Base-by-base conservation (phyloP, 2,329 filamentous ascomycete genomes). In the Dactylellina sp. region DNA sequence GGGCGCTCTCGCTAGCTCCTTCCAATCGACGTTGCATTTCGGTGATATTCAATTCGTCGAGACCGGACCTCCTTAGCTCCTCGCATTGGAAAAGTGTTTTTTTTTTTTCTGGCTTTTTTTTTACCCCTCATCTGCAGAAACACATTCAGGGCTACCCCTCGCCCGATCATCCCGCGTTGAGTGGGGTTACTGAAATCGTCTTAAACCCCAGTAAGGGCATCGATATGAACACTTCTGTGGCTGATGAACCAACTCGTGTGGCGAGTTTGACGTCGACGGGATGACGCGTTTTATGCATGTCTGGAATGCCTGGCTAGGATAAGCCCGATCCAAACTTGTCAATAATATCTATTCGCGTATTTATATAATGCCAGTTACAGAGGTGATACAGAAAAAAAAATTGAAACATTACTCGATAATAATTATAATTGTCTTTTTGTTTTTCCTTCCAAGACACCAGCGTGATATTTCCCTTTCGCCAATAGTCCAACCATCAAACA, bases 221-320 rank as follows among this genome's bases (percentile, higher is more conserved):
- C 46, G 53, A 60, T 46, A 71, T 40, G 28, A 9, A 5, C 28
- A 9, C 28, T 37, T 42, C 32, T 74, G 68, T 74, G 68, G 68
- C 68, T 74, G 68, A 56, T 25, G 49, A 25, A 59, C 39, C 46
- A 52, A n/a, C 16, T 18, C 16, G 16, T 1, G 70, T 72, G 68
- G 68, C 70, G 61, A 66, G 61, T 66, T 66, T 66, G 68, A 65
- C 56, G 52, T 74, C 59, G 70, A 74, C 70, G 70, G 70, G 70
- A 74, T 74, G 70, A 74, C 70, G 70, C 62, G 70, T 74, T 74
- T 57, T 57, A 52, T 74, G 61, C 70, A 74, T 57, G 60, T 59
- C 60, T 57, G 46, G 53, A 59, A 57, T 63, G 20, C 50, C 28
- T 22, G 47, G n/a, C n/a, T n/a, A n/a, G 32, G 53, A 44, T 61